Base-by-base conservation (phyloP, 805 yeast genomes). In the Candida cerambycidarum region DNA sequence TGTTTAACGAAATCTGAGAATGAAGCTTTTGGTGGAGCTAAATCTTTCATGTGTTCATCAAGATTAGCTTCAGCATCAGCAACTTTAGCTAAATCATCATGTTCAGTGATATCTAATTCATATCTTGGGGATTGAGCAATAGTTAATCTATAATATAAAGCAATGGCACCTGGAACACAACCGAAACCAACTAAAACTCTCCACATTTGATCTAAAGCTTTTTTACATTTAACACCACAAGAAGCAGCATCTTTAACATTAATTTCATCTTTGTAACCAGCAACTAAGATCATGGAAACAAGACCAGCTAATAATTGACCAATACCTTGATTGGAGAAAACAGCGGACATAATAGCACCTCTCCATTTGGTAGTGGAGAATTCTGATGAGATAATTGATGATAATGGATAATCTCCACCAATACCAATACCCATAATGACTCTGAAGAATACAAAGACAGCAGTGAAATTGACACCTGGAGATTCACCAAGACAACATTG, bases 321-420 rank as follows among this genome's bases (percentile, higher is more conserved):
- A 82, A 93, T 80, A 68, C 97, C 97, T 73, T 90, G 97, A 75
- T 89, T 89, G 44, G 97, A 92, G 67, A 90, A 90, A 44, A 89
- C 96, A 21, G 96, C 95, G 61, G 87, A 89, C 96, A 89, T 89
- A 56, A 88, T 88, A 52, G 96, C 96, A 78, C 97, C 97, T 82
- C 97, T 86, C 95, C 96, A 89, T 67, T 85, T 88, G 53, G 96
- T 89, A 46, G 96, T 87, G 19, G 96, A 78, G 59, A 89, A 89
- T 73, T 89, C 97, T 45, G 96, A 83, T 8, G 96, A 84, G 52
- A 89, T 89, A 63, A 89, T 84, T n/a, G 96, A 87, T 13, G 96
- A 87, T 58, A 89, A 76, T 54, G 97, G 96, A 65, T 89, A 89
- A 72, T 89, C 97, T 77, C 96, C 97, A 73, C 97, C 97, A 56